Conservation (phyloP, 768 basidiomycete genomes). For the Boletus tylopilopsis region DNA sequence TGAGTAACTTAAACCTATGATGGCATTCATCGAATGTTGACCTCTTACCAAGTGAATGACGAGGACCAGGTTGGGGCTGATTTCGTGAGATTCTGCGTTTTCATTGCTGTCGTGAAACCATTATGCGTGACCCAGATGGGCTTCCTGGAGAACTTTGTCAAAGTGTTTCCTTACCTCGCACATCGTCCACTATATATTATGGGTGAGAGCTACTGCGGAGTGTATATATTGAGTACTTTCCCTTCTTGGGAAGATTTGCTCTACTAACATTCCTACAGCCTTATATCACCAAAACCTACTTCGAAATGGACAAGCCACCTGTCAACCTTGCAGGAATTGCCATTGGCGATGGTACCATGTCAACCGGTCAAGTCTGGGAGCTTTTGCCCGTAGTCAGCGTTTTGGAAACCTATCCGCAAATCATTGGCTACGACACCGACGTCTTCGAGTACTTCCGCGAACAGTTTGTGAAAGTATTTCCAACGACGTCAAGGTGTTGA, state of each 20-base stretch:
- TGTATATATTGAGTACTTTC: slow-evolving; percentile 53
- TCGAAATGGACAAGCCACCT: slow-evolving; percentile 58
- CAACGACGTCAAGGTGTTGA: neutral
- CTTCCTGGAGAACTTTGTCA: slow-evolving; percentile 67
- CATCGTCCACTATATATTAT: slow-evolving; percentile 64
- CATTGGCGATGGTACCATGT: slow-evolving; percentile 66
- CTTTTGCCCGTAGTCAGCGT: slow-evolving; percentile 56
- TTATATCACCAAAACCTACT: slow-evolving; percentile 72
- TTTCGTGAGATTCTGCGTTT: slow-evolving; percentile 34
- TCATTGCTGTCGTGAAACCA: neutral
- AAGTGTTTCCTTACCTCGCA: slow-evolving; percentile 67
- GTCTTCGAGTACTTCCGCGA: slow-evolving; percentile 66
- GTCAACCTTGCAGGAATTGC: slow-evolving; percentile 64
- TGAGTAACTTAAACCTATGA: slow-evolving; percentile 23
- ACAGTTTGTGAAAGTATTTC: slow-evolving; percentile 45
- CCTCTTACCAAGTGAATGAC: slow-evolving; percentile 40
- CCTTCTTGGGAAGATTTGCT: neutral
- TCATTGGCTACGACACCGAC: slow-evolving; percentile 66
- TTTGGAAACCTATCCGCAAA: slow-evolving; percentile 70
- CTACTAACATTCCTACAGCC: slow-evolving; percentile 40
- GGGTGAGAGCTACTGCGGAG: slow-evolving; percentile 75
- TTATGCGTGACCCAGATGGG: slow-evolving; percentile 47
- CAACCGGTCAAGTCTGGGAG: slow-evolving; percentile 47
- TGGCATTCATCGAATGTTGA: neutral
- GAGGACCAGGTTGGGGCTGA: slow-evolving; percentile 64